Evolutionary conservation across 148 eudicot species (phyloP).

Genomic region (Tetragonia tetragonoides): DNA sequence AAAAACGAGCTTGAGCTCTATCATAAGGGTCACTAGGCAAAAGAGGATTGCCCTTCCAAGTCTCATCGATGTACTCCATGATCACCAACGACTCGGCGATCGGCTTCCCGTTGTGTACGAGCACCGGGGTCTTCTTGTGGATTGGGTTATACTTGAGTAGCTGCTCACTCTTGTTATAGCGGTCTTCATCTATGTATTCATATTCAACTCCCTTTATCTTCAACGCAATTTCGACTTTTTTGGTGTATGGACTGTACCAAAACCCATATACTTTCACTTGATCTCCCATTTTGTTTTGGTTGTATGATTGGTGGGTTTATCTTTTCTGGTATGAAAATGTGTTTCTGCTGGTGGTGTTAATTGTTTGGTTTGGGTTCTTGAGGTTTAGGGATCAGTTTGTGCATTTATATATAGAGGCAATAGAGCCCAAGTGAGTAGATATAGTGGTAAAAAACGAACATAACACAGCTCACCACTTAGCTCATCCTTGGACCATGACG

Average conservation of each 20-base stretch:
- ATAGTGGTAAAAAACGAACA: background rate
- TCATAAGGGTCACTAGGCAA: conserved; percentile 27
- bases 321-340: background rate
- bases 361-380: background rate
- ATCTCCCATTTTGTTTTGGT: background rate
- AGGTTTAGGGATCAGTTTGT: background rate
- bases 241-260: conserved; percentile 23
- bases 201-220: conserved; percentile 25
- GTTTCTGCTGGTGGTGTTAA: too few relatives aligned
- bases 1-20: conserved; percentile 29
- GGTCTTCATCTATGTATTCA: conserved; percentile 24
- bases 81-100: conserved; percentile 26
- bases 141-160: conserved; percentile 24
- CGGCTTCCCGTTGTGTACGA: conserved; percentile 22
- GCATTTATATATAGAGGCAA: background rate
- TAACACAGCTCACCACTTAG: background rate
- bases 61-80: conserved; percentile 25
- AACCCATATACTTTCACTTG: conserved; percentile 15
- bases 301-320: too few relatives aligned
- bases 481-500: background rate
- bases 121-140: conserved; percentile 25
- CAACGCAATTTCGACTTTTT: conserved; percentile 19
- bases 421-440: background rate
- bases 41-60: conserved; percentile 23
- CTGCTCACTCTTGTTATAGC: conserved; percentile 20